Evolutionary conservation across 2,329 filamentous ascomycete species (phyloP), one percentile per base, ranked within the genome.

Genomic region (Madurella mycetomatis): DNA sequence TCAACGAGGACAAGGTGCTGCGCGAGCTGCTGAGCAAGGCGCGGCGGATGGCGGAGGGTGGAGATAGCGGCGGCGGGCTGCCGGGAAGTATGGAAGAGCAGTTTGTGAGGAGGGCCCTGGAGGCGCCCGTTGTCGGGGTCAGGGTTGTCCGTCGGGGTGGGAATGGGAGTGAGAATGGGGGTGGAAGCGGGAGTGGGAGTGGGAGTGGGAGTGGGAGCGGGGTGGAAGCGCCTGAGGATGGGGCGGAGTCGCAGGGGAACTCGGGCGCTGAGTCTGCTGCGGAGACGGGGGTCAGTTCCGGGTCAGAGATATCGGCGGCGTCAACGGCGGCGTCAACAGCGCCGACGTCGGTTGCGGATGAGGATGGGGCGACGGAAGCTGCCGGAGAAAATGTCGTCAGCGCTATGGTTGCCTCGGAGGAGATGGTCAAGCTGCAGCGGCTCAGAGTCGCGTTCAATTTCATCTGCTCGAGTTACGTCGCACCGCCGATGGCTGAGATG

Each of bases 21-120:
- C 66, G 70, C 1, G 77, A 86, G 52, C 66, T 97, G 1, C 59
- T 92, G 7, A 66, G 70, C 16, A 97, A 96, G 69, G 90, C 91
- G 5, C 77, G 78, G 57, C 77, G 76, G 5, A 87, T 95, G 78
- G 76, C 79, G 9, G 70, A 73, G 2, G 25, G 16, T 1, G 40
- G n/a, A 4, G 18, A 30, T 5, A 76, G 78, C n/a, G 70, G 73
- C 4, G 74, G 72, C 1, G 83, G 84, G 0, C 72, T 97, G 9
- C 91, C 94, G 1, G 72, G 76, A 7, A 95, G 87, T 62, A 81
- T 99, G 78, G 92, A 96, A 67, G 88, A 94, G 45, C 86, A 83
- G 41, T 95, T 96, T 62, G 83, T 99, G 9, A 81, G 78, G 49
- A 86, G 86, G 64, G 81, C 81, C 2, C 75, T 99, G 5, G 88